Conservation (phyloP, 169 alveolate genomes). For the Plasmodium gonderi region DNA sequence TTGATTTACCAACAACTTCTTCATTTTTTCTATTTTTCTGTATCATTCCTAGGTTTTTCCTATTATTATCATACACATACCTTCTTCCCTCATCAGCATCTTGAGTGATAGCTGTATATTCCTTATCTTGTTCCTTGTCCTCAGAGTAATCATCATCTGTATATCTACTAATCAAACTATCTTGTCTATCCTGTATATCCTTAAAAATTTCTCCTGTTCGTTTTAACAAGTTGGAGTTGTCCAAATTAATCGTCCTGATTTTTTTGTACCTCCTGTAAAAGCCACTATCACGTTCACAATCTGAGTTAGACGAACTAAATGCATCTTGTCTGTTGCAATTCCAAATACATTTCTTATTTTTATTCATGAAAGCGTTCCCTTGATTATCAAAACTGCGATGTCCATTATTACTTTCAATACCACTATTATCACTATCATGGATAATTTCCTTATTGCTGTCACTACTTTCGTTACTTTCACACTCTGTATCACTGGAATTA, state of each 20-base stretch:
- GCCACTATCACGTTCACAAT: slow-evolving; percentile 22
- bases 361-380: not conserved
- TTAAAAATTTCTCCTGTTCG: not conserved
- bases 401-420: not conserved
- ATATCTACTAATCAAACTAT: not conserved
- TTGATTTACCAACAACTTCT: not conserved
- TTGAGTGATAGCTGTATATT: not conserved
- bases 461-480: not conserved
- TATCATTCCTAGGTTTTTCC: not conserved
- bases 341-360: not conserved
- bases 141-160: not conserved
- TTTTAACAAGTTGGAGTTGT: not conserved
- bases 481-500: slow-evolving; percentile 7
- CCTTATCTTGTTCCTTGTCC: not conserved
- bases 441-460: not conserved
- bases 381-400: not conserved
- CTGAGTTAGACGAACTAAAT: slow-evolving; percentile 31
- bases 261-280: slow-evolving; percentile 1
- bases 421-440: not conserved
- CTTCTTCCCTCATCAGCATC: not conserved
- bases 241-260: not conserved
- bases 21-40: not conserved
- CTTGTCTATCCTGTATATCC: not conserved
- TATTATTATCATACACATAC: not conserved
- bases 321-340: not conserved